Base-by-base conservation (phyloP, 2,329 filamentous ascomycete species). In the Colletotrichum plurivorum region DNA sequence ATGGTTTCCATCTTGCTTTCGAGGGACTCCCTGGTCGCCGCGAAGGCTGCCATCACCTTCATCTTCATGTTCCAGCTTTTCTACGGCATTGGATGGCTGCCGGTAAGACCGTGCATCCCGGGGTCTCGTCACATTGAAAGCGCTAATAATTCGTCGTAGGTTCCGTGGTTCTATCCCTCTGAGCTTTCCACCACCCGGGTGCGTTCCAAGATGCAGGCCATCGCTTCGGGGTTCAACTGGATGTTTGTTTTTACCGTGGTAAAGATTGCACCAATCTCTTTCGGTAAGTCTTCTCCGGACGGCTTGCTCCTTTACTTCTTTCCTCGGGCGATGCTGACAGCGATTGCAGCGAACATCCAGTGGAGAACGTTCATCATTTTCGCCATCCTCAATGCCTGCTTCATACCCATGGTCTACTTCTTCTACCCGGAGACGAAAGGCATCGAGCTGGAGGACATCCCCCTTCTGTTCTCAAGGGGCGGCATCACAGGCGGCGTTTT, bases 301-400 rank as follows among this genome's bases (percentile, higher is more conserved):
- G 31, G 31, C 13, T n/a, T 1, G 2, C 15, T 8, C 41, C 4
- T 7, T 48, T 48, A 5, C 8, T 48, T 4, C 1, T 4, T 46
- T 10, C n/a, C 18, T 48, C 16, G 8, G 5, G 45, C 5, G 5
- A 10, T 18, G 13, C 45, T 48, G 18, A 48, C 18, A 18, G 4
- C 4, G 3, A n/a, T n/a, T n/a, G 8, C 16, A 48, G 45, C 45
- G 16, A 64, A 59, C 53, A 70, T 75, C 39, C 69, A 74, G 15
- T 84, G 81, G 70, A 83, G 82, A n/a, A 81, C 82, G 2, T 84
- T 82, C 73, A 80, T 84, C 71, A 82, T 84, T 75, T 84, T 84
- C 70, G 83, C 79, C 4, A 74, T 77, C 1, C 73, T 82, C 27
- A 82, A 81, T 68, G 73, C 84, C 31, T 70, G 76, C 18, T 77